Percentiles rank a stretch among this genome's conserved stretches.
phyloP scores from a whole-genome alignment of 2,329 filamentous ascomycete genomes.

The Exophiala sideris region DNA sequence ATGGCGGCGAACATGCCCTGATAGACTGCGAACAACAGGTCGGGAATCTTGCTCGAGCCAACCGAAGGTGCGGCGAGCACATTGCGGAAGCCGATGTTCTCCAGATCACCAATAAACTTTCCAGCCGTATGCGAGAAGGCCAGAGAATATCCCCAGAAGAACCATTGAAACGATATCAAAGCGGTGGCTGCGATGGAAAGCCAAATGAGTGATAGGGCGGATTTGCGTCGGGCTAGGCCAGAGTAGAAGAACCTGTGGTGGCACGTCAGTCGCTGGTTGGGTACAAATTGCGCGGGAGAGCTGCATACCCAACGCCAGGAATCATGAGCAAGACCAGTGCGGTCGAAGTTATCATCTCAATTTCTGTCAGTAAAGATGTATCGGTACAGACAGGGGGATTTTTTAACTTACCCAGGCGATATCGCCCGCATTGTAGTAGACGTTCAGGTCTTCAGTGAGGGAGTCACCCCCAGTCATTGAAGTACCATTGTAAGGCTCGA shows the following conservation, averaged over 20 bases:
- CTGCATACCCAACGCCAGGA: slow-evolving; percentile 69
- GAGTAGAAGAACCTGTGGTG: slow-evolving; percentile 78
- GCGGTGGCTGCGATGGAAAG: slow-evolving; percentile 77
- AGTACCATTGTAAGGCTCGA: slow-evolving; percentile 32
- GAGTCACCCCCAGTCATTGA: slow-evolving; percentile 64
- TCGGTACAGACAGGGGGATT: too few relatives aligned
- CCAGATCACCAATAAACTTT: slow-evolving; percentile 71
- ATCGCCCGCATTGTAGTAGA: slow-evolving; percentile 82
- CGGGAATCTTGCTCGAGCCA: slow-evolving; percentile 69
- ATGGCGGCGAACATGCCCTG: slow-evolving; percentile 69
- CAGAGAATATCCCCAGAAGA: slow-evolving; percentile 88
- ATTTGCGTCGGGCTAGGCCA: slow-evolving; percentile 83
- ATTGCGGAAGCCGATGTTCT: slow-evolving; percentile 74
- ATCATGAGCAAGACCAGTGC: slow-evolving; percentile 89
- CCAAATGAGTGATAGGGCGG: slow-evolving; percentile 80
- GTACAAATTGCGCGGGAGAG: neutral
- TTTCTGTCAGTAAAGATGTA: too few relatives aligned
- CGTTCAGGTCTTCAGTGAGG: slow-evolving; percentile 68
- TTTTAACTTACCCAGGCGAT: slow-evolving; percentile 59
- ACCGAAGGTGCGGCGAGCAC: slow-evolving; percentile 74
- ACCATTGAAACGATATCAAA: slow-evolving; percentile 86
- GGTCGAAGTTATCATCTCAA: slow-evolving; percentile 62
- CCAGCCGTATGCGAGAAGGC: slow-evolving; percentile 76
- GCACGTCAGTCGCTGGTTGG: slow-evolving; percentile 14
- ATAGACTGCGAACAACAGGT: slow-evolving; percentile 79